These are phyloP conservation scores for Eudorina sp. DNA, from an alignment of 139 green algal species.

Conservation along the genomic window DNA sequence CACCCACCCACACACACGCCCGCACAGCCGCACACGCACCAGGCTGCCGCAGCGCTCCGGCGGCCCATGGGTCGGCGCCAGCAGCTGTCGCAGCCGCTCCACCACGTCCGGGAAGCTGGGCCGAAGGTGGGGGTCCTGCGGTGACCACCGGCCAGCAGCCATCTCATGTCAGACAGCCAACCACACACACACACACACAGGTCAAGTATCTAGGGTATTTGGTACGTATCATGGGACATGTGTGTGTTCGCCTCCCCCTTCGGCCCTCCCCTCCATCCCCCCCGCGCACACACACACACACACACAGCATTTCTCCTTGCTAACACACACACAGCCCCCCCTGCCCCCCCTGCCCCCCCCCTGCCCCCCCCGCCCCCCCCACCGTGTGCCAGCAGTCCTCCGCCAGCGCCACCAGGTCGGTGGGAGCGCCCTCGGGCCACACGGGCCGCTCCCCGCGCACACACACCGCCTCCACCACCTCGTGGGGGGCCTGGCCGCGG, in stretches of 20 bases:
- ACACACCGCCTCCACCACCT: conserved; percentile 58
- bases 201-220: too few species aligned
- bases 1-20: neutral
- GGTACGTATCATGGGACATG: too few species aligned
- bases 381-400: conserved; percentile 55
- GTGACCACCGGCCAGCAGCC: too few species aligned
- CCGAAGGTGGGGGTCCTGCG: conserved; percentile 35
- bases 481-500: conserved; percentile 45
- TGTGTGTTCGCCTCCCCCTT: too few species aligned
- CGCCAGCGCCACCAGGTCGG: conserved; percentile 41
- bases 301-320: neutral
- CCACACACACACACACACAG: too few species aligned
- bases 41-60: neutral
- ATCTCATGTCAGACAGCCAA: too few species aligned
- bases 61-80: neutral
- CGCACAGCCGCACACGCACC: neutral
- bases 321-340: neutral
- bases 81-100: conserved; percentile 41
- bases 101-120: conserved; percentile 50
- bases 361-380: neutral
- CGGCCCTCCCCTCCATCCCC: neutral
- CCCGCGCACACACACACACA: neutral
- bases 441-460: conserved; percentile 24
- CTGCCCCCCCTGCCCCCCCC: neutral
- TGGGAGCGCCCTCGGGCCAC: conserved; percentile 20